phyloP scores from a whole-genome alignment of 1,284 basidiomycete species.

The Thelephora terrestris region DNA sequence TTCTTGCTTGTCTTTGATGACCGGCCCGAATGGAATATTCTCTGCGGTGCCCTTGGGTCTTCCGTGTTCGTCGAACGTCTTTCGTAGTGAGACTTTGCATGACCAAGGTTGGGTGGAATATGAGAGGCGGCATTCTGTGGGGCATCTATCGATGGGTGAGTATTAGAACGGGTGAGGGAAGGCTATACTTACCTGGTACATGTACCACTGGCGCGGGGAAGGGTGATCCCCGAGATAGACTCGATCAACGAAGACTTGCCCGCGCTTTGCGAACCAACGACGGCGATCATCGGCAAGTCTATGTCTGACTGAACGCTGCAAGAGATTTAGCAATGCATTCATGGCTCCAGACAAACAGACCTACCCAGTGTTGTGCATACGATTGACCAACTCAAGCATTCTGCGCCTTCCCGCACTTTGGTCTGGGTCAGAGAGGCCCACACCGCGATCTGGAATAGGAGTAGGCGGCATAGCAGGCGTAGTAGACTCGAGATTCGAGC shows the following conservation, averaged over 20 bases:
- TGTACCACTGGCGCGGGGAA: constrained; percentile 51
- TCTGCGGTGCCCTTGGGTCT: constrained; percentile 28
- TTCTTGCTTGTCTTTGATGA: constrained; percentile 35
- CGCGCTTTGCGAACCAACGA: constrained; percentile 44
- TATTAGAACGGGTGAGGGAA: not conserved
- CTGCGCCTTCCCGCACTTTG: constrained; percentile 25
- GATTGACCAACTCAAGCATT: constrained; percentile 41
- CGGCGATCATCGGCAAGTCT: constrained; percentile 55
- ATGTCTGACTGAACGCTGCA: constrained; percentile 48
- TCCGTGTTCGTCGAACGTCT: constrained; percentile 35
- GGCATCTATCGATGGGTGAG: constrained; percentile 34
- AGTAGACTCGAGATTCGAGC: no score
- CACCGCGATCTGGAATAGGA: constrained; percentile 3
- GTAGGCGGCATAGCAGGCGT: no score
- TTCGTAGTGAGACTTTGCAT: constrained; percentile 16
- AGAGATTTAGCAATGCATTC: not conserved
- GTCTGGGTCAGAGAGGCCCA: constrained; percentile 35
- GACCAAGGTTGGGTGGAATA: constrained; percentile 36
- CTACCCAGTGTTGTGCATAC: constrained; percentile 43
- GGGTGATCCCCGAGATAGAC: constrained; percentile 54
- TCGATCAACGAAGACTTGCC: constrained; percentile 68
- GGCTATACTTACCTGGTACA: constrained; percentile 42
- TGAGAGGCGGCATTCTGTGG: constrained; percentile 52
- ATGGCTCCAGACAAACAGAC: not conserved
- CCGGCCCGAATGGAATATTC: constrained; percentile 38